A percentile compares a stretch with the other conserved stretches of the same genome.
phyloP scores from a whole-genome alignment of 805 yeast species.

The Schwanniomyces yamadae region DNA sequence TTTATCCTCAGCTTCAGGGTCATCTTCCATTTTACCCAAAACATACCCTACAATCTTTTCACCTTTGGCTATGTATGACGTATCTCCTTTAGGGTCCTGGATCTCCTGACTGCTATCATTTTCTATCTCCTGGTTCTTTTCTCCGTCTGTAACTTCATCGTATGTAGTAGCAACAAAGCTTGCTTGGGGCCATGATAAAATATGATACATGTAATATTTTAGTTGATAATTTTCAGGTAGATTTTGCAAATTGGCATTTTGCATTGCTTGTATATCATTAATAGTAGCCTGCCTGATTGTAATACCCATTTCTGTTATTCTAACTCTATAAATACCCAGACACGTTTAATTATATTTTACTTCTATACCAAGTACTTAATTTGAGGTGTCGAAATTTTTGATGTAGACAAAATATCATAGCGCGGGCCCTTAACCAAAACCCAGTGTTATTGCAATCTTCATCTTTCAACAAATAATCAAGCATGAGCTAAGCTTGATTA shows the following conservation, averaged over 20 bases:
- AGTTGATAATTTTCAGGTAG: constrained; percentile 92
- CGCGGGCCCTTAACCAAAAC: constrained; percentile 1
- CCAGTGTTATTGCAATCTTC: no score
- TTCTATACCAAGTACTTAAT: no score
- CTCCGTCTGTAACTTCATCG: constrained; percentile 33
- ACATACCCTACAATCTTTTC: constrained; percentile 95
- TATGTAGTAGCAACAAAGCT: constrained; percentile 91
- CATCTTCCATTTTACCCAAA: constrained; percentile 95
- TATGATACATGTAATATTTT: constrained; percentile 91
- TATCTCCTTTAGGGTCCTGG: constrained; percentile 52
- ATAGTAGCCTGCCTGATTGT: constrained; percentile 87
- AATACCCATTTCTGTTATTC: constrained; percentile 59
- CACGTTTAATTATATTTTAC: no score
- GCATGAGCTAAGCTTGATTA: no score
- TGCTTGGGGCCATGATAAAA: constrained; percentile 96
- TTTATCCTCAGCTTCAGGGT: constrained; percentile 70
- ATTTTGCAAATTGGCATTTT: constrained; percentile 87
- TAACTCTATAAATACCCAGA: not conserved
- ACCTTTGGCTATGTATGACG: constrained; percentile 62
- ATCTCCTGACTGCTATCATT: constrained; percentile 13
- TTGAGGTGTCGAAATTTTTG: no score
- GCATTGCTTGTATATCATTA: constrained; percentile 90
- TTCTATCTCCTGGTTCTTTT: constrained; percentile 29
- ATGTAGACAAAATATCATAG: no score
- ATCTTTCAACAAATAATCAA: no score